phyloP scores from a whole-genome alignment of 345 rosid species.

The thale cress (Arabidopsis thaliana) region DNA sequence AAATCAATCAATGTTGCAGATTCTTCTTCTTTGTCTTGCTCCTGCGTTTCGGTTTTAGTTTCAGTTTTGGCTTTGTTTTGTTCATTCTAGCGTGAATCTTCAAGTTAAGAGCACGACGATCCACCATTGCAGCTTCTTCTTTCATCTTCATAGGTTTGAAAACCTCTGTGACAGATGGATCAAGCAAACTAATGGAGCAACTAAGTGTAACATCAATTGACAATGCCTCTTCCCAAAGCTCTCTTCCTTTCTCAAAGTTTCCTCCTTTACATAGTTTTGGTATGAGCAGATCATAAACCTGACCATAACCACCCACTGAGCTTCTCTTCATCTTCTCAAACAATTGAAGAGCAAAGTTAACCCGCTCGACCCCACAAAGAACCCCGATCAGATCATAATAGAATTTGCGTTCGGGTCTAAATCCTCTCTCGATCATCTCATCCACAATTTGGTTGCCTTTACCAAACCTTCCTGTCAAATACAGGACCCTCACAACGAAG shows the following conservation, averaged over 20 bases:
- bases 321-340: constrained; percentile 75
- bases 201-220: constrained; percentile 49
- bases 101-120: constrained; percentile 42
- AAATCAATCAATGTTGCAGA: constrained; percentile 3
- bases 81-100: constrained; percentile 40
- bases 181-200: constrained; percentile 58
- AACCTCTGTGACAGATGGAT: constrained; percentile 65
- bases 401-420: constrained; percentile 66
- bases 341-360: constrained; percentile 67
- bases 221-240: constrained; percentile 78
- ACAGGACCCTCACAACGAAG: constrained; percentile 74
- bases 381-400: constrained; percentile 76
- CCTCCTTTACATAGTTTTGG: constrained; percentile 83
- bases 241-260: constrained; percentile 71
- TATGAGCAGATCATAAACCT: constrained; percentile 72
- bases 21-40: constrained; percentile 26
- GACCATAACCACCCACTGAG: constrained; percentile 65
- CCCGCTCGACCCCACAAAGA: constrained; percentile 80
- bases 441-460: constrained; percentile 77
- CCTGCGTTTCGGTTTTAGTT: constrained; percentile 36
- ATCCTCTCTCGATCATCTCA: constrained; percentile 70
- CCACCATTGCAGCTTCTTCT: constrained; percentile 48
- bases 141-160: constrained; percentile 61
- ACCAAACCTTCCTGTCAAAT: constrained; percentile 81
- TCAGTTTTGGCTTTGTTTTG: constrained; percentile 38